These are phyloP conservation scores for Fusarium nematophilum DNA, from an alignment of 2,329 filamentous ascomycete genomes.

Conservation along the genomic window DNA sequence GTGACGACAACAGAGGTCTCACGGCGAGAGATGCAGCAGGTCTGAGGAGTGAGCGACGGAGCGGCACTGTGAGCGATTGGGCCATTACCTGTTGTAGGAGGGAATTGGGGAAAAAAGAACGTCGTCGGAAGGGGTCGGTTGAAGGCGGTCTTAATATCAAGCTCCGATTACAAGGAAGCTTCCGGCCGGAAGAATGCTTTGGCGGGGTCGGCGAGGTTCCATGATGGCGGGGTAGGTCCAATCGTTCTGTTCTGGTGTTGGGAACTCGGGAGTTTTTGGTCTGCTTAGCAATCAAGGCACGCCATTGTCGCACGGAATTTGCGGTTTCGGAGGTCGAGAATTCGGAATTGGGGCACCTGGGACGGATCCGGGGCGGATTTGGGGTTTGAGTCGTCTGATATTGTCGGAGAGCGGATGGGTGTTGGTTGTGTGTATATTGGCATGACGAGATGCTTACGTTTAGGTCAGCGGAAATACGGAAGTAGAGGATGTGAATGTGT, in stretches of 20 bases:
- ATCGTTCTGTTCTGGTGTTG: slow-evolving; percentile 13
- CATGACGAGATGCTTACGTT: neutral
- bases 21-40: slow-evolving; percentile 2
- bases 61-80: slow-evolving; percentile 14
- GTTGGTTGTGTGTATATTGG: neutral
- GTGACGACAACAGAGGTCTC: neutral
- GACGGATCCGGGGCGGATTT: neutral
- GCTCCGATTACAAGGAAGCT: slow-evolving; percentile 14
- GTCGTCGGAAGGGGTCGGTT: slow-evolving; percentile 5
- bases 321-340: slow-evolving; percentile 1
- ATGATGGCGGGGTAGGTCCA: slow-evolving; percentile 43
- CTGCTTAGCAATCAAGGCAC: slow-evolving; percentile 2
- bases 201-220: slow-evolving; percentile 23
- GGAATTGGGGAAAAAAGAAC: neutral
- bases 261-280: no score
- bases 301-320: neutral
- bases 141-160: neutral
- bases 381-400: neutral
- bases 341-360: neutral
- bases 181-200: slow-evolving; percentile 7
- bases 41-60: slow-evolving; percentile 35
- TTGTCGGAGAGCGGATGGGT: neutral
- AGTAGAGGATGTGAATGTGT: no score
- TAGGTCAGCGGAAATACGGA: no score
- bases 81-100: slow-evolving; percentile 25